These are phyloP conservation scores for Tephrocybe sp. DNA, from an alignment of 768 basidiomycete species.

Conservation along the genomic window DNA sequence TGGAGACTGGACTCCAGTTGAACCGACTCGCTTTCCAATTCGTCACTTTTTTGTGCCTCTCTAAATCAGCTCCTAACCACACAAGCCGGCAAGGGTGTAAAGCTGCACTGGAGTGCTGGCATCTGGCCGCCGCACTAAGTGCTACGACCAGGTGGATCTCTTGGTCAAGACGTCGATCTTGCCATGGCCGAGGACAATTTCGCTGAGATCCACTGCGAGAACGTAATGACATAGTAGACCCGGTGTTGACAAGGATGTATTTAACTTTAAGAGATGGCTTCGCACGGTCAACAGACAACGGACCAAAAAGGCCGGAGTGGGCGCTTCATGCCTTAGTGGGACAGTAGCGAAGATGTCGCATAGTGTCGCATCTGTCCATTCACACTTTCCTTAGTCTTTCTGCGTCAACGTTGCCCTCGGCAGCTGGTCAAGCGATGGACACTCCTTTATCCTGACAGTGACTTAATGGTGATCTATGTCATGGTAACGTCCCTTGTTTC, in stretches of 20 bases:
- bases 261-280: neutral
- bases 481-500: constrained; percentile 6
- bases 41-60: too few species aligned
- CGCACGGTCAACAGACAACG: neutral
- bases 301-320: neutral
- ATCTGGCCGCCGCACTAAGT: neutral
- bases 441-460: constrained; percentile 15
- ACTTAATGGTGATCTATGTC: constrained; percentile 9
- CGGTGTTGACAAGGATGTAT: neutral
- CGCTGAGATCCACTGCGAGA: too few species aligned
- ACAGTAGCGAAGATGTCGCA: neutral
- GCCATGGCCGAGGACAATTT: neutral
- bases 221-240: constrained; percentile 3
- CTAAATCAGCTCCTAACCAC: neutral
- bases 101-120: neutral
- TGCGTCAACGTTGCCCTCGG: constrained; percentile 10
- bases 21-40: too few species aligned
- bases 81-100: neutral
- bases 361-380: constrained; percentile 2
- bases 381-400: constrained; percentile 10
- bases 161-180: neutral
- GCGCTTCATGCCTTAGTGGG: neutral
- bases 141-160: neutral
- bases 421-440: constrained; percentile 14
- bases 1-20: too few species aligned